Evolutionary conservation across 1,284 basidiomycete species (phyloP).

Genomic region (Cryptococcus jaspeensis): DNA sequence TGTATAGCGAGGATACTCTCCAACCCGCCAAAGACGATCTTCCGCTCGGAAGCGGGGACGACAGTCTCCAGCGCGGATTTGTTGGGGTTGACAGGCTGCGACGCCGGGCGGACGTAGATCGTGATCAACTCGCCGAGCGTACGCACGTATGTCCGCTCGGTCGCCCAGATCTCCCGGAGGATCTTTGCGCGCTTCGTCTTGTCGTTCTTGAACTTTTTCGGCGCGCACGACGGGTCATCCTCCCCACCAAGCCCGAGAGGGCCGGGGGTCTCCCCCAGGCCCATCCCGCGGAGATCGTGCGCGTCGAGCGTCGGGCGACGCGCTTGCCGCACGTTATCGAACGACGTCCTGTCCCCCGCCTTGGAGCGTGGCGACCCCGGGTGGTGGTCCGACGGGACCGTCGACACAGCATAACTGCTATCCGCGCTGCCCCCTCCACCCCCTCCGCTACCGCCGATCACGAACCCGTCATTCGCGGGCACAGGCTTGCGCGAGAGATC

Average conservation of each 20-base stretch:
- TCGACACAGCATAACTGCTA: constrained; percentile 15
- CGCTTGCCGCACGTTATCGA: constrained; percentile 20
- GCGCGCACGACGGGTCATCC: constrained; percentile 52
- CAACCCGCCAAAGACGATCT: constrained; percentile 87
- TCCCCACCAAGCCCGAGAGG: constrained; percentile 15
- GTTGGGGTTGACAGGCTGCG: constrained; percentile 59
- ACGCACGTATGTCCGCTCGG: constrained; percentile 92
- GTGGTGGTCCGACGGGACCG: constrained; percentile 19
- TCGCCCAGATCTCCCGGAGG: constrained; percentile 80
- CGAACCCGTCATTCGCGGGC: constrained; percentile 46
- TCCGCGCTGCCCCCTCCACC: constrained; percentile 9
- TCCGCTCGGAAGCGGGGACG: constrained; percentile 64
- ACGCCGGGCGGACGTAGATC: constrained; percentile 88
- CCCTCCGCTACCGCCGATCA: constrained; percentile 32
- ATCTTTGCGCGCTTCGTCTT: constrained; percentile 73
- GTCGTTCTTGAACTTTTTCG: constrained; percentile 85
- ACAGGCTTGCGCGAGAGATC: constrained; percentile 61
- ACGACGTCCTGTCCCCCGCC: constrained; percentile 11
- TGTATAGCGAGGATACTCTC: constrained; percentile 92
- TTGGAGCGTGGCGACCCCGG: constrained; percentile 18
- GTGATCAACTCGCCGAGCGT: constrained; percentile 88
- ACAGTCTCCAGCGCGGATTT: constrained; percentile 66
- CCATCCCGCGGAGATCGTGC: constrained; percentile 18
- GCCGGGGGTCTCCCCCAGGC: constrained; percentile 23
- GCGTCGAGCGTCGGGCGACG: constrained; percentile 29